These are phyloP conservation scores for Dendrocalamus sinicus DNA, from an alignment of 176 grass and related monocot species.

Conservation along the genomic window DNA sequence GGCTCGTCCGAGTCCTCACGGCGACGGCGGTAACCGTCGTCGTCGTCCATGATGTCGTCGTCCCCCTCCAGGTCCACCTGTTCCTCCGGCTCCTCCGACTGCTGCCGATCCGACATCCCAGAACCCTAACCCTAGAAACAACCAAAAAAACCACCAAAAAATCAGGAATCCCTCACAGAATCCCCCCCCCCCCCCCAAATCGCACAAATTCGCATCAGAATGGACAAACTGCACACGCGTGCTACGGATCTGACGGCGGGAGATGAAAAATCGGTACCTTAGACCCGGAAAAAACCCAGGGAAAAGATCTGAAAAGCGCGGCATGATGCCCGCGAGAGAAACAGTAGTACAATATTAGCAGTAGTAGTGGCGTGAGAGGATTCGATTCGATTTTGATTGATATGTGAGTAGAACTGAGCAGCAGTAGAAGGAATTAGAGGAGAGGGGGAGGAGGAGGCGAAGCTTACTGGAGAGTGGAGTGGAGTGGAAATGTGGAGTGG, in stretches of 20 bases:
- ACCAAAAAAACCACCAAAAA: neutral
- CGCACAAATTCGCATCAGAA: neutral
- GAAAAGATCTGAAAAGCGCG: constrained; percentile 49
- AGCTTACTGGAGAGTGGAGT: constrained; percentile 58
- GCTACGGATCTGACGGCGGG: constrained; percentile 37
- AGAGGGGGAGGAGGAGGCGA: constrained; percentile 27
- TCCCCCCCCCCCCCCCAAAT: neutral
- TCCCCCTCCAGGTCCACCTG: constrained; percentile 96
- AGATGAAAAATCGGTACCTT: constrained; percentile 47
- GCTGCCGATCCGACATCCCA: constrained; percentile 59
- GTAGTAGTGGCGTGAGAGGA: constrained; percentile 27
- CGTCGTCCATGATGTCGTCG: constrained; percentile 86
- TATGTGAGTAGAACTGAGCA: neutral
- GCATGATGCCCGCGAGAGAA: constrained; percentile 39
- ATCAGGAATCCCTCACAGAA: neutral
- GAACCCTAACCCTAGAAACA: constrained; percentile 42
- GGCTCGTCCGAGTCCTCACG: constrained; percentile 58
- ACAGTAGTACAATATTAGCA: constrained; percentile 39
- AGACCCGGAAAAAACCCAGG: constrained; percentile 47
- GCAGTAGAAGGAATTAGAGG: constrained; percentile 30
- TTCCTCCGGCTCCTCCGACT: constrained; percentile 85
- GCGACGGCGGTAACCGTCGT: constrained; percentile 59
- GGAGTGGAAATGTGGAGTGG: neutral
- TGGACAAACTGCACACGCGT: neutral
- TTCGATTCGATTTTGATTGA: constrained; percentile 38